Evolutionary conservation across 345 rosid genomes (phyloP), one percentile per base, ranked within the genome.

Genomic region (Brassica carinata): DNA sequence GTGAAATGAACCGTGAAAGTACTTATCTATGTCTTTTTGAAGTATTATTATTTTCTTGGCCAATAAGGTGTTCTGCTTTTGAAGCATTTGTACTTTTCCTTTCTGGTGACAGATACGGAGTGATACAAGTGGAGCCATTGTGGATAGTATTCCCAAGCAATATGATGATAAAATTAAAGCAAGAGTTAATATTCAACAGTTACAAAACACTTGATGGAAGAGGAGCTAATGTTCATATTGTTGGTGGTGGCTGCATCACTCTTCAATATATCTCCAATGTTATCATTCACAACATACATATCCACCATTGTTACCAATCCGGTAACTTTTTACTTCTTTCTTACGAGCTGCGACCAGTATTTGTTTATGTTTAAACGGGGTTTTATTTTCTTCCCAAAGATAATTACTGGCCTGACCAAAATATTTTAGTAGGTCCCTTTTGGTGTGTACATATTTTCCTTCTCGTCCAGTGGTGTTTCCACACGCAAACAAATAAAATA

Each of bases 171-270:
- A 90, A 83, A 82, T 82, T 96, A 8, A 85, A 87, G 33, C 90
- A 96, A 74, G 99, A 96, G 77, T 86, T 96, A 65, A 93, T 96
- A 45, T 96, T 96, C 82, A 96, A 93, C 57, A 96, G 98, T 87
- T 93, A 83, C 85, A 96, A 96, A 85, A 93, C 99, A 7, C 82
- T 96, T 29, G 99, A 96, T 73, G 99, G 98, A 0, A 94, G 98
- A 27, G 99, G 99, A 36, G 98, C 98, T 7, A 91, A 90, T 77
- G 97, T 96, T 9, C 99, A 93, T 66, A 93, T 96, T 40, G 77
- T 76, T 5, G 99, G 99, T 2, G 99, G 99, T 58, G 99, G 99
- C 2, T 96, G 99, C 90, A 87, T 96, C 48, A 96, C 99, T 36
- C 76, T 96, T 82, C 99, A 96, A 85, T 96, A 87, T 72, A 84